phyloP scores from a whole-genome alignment of 108 stramenopile genomes.

The Ochromonas danica region DNA sequence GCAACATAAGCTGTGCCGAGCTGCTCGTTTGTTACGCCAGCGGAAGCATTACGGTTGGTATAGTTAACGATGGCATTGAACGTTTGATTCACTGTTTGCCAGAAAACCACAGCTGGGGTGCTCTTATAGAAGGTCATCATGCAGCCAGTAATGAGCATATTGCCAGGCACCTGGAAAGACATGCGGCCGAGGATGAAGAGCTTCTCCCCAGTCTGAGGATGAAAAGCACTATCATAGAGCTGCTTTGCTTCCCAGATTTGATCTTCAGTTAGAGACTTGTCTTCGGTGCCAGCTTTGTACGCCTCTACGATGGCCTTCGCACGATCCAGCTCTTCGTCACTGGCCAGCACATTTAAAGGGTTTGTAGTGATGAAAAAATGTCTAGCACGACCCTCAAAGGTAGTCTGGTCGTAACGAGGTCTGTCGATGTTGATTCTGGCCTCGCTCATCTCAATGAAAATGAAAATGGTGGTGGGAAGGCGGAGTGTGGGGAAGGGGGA shows the following conservation, averaged over 20 bases:
- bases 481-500: background rate
- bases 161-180: constrained; percentile 76
- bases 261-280: constrained; percentile 45
- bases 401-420: constrained; percentile 53
- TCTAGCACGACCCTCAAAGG: constrained; percentile 51
- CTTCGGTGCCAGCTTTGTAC: constrained; percentile 42
- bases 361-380: constrained; percentile 59
- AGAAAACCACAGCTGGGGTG: constrained; percentile 66
- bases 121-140: constrained; percentile 48
- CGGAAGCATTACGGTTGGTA: constrained; percentile 76
- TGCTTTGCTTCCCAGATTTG: constrained; percentile 55
- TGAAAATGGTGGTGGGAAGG: background rate
- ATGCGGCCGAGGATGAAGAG: constrained; percentile 79
- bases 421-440: constrained; percentile 30
- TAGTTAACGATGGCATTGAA: constrained; percentile 85
- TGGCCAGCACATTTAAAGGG: constrained; percentile 49
- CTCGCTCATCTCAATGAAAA: too few species aligned
- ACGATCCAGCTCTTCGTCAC: constrained; percentile 41
- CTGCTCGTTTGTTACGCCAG: constrained; percentile 57
- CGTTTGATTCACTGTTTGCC: constrained; percentile 79
- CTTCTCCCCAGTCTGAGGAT: constrained; percentile 82
- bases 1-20: constrained; percentile 71
- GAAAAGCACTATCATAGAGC: constrained; percentile 67
- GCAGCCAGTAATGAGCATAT: constrained; percentile 57
- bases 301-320: constrained; percentile 49